Conservation (phyloP, 306 rosid species). For the Quercus robur region DNA sequence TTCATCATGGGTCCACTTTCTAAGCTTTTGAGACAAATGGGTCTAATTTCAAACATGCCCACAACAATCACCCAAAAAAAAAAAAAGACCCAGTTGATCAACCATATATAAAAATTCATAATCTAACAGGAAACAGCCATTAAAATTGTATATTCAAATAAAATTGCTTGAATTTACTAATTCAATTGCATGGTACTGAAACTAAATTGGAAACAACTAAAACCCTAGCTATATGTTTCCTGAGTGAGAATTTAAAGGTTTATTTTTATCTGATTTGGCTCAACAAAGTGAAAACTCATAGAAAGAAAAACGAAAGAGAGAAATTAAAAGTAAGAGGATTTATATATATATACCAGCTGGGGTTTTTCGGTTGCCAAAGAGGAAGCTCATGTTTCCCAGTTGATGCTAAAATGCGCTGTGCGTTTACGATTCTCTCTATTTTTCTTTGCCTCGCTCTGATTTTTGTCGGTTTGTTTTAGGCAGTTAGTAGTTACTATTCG, state of each 20-base stretch:
- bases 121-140: background rate
- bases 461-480: background rate
- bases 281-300: background rate
- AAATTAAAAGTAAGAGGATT: background rate
- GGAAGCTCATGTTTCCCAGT: constrained; percentile 57
- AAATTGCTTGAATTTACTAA: background rate
- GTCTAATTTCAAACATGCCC: too few species aligned
- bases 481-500: background rate
- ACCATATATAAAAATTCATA: background rate
- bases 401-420: background rate
- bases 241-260: too few species aligned
- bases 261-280: background rate
- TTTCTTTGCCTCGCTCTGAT: background rate
- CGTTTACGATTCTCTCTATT: background rate
- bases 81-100: background rate
- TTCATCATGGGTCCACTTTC: too few species aligned
- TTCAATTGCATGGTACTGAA: background rate
- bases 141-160: background rate
- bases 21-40: too few species aligned
- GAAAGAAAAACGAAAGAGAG: background rate
- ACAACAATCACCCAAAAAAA: too few species aligned
- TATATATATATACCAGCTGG: constrained; percentile 49
- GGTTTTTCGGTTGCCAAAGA: constrained; percentile 75
- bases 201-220: too few species aligned
- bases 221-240: background rate